phyloP scores from a whole-genome alignment of 441 rosid species.

The Populus tomentosa region DNA sequence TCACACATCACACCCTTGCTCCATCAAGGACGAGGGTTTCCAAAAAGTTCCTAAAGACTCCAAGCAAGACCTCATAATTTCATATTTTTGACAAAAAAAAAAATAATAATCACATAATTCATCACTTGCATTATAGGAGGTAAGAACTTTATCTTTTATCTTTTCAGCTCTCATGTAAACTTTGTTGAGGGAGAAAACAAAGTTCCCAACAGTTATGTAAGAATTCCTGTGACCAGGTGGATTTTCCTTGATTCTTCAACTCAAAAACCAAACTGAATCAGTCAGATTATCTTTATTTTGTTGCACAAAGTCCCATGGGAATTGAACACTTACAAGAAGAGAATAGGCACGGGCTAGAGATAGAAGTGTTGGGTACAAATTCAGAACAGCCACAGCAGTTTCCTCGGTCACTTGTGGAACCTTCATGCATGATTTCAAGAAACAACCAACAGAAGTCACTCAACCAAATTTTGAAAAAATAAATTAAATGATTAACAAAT shows the following conservation, averaged over 20 bases:
- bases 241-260: neutral
- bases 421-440: slow-evolving; percentile 33
- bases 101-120: neutral
- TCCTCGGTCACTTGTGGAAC: slow-evolving; percentile 90
- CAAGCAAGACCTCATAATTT: no score
- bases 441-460: neutral
- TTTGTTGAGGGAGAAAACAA: neutral
- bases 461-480: neutral
- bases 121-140: neutral
- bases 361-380: slow-evolving; percentile 69
- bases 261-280: neutral
- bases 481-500: neutral
- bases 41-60: no score
- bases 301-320: neutral
- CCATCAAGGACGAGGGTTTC: no score
- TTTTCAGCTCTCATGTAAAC: neutral
- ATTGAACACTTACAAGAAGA: slow-evolving; percentile 59
- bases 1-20: no score
- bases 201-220: neutral
- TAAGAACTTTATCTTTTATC: neutral
- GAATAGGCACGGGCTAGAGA: slow-evolving; percentile 85
- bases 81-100: neutral
- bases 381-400: slow-evolving; percentile 64
- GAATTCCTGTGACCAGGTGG: neutral
- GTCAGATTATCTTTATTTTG: neutral